Conservation (phyloP, 2,329 filamentous ascomycete species). For the Colletotrichum tamarilloi region DNA sequence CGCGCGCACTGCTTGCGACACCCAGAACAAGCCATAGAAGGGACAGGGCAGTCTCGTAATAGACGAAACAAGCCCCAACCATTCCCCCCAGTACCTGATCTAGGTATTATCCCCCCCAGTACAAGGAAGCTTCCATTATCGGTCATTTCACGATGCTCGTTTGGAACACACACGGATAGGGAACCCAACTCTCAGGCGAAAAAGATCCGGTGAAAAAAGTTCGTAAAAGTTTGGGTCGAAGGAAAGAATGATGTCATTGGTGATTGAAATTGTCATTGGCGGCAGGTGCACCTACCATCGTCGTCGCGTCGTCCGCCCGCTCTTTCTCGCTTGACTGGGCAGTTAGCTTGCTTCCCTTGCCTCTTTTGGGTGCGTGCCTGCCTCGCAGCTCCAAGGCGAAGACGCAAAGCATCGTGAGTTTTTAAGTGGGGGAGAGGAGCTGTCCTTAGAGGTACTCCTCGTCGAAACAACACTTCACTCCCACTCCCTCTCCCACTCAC, state of each 20-base stretch:
- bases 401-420: conserved; percentile 26
- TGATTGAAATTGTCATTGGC: conserved; percentile 6
- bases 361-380: conserved; percentile 22
- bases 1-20: background rate
- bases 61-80: conserved; percentile 18
- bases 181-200: background rate
- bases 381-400: conserved; percentile 4
- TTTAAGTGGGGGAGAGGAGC: background rate
- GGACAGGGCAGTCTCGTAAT: background rate
- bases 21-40: background rate
- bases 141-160: background rate
- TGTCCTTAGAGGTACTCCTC: background rate
- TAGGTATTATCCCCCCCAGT: background rate
- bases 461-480: background rate
- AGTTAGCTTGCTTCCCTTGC: background rate
- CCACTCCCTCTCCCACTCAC: background rate
- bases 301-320: conserved; percentile 1
- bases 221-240: background rate
- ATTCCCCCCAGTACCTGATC: background rate
- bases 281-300: conserved; percentile 25
- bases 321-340: conserved; percentile 14
- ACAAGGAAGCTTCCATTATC: conserved; percentile 2
- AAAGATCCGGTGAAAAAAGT: background rate
- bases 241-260: conserved; percentile 31
- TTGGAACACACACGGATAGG: conserved; percentile 9